These are phyloP conservation scores for Amyloporia xantha DNA, from an alignment of 768 basidiomycete genomes.

Conservation along the genomic window DNA sequence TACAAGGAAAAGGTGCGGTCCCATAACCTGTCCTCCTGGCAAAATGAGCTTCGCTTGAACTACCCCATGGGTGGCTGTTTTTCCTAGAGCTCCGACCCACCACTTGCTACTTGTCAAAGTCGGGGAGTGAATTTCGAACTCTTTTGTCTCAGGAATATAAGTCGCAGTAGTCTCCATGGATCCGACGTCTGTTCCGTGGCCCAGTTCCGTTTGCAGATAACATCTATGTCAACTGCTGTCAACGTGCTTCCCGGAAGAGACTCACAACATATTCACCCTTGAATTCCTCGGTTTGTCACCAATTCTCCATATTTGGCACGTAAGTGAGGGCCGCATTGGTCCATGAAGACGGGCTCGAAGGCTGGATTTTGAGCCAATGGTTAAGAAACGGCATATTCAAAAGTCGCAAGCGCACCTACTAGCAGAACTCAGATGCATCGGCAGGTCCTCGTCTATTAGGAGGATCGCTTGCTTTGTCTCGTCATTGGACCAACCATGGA, in stretches of 20 bases:
- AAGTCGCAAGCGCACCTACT: too few relatives aligned
- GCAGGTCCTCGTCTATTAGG: slow-evolving; percentile 45
- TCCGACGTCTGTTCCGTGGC: slow-evolving; percentile 68
- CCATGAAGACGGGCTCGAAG: slow-evolving; percentile 61
- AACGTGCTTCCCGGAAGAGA: not conserved
- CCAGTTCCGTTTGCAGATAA: slow-evolving; percentile 75
- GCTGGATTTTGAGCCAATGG: slow-evolving; percentile 25
- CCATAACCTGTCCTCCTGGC: slow-evolving; percentile 50
- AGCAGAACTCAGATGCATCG: slow-evolving; percentile 36
- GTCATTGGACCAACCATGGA: slow-evolving; percentile 44
- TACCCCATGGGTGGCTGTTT: slow-evolving; percentile 68
- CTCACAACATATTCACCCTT: slow-evolving; percentile 31
- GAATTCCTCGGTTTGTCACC: slow-evolving; percentile 47
- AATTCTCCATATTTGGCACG: slow-evolving; percentile 45
- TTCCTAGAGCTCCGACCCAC: slow-evolving; percentile 75
- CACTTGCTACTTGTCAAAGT: slow-evolving; percentile 72
- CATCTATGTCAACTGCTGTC: slow-evolving; percentile 31
- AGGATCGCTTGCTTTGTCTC: slow-evolving; percentile 41
- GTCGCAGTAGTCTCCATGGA: slow-evolving; percentile 72
- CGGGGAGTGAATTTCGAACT: slow-evolving; percentile 75
- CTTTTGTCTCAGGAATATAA: slow-evolving; percentile 54
- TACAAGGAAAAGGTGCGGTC: slow-evolving; percentile 72
- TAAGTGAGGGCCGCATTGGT: slow-evolving; percentile 53
- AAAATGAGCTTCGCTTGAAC: slow-evolving; percentile 72
- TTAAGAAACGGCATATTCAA: too few relatives aligned